Conservation (phyloP, 805 yeast species). For the Martiniozyma abietophila region DNA sequence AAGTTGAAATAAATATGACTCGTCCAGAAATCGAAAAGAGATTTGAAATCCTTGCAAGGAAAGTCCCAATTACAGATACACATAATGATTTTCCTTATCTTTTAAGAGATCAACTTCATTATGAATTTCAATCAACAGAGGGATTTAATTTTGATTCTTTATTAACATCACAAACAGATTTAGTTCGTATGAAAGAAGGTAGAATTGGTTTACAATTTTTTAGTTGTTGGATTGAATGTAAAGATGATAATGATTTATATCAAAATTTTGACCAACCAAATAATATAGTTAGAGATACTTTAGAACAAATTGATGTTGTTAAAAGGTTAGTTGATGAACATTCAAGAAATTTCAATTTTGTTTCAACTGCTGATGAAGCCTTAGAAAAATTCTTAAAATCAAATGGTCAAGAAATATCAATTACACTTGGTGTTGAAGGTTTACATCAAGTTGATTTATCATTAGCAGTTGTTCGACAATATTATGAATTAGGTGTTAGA, state of each 20-base stretch:
- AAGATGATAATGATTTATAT: conserved; percentile 29
- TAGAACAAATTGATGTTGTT: conserved; percentile 45
- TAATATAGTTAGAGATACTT: conserved; percentile 40
- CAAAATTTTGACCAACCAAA: conserved; percentile 37
- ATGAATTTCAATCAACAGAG: conserved; percentile 20
- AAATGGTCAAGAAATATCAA: conserved; percentile 29
- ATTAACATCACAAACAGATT: conserved; percentile 36
- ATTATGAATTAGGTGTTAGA: conserved; percentile 41
- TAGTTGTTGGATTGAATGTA: conserved; percentile 40
- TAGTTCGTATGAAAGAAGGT: conserved; percentile 34
- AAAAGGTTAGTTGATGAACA: conserved; percentile 35
- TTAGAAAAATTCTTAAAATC: conserved; percentile 23
- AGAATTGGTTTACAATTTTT: conserved; percentile 42
- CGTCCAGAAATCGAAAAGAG: conserved; percentile 10
- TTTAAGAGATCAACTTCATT: conserved; percentile 34
- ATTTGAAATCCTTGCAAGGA: conserved; percentile 14
- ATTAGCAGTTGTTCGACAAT: conserved; percentile 39
- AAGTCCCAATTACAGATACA: conserved; percentile 37
- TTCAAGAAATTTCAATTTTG: conserved; percentile 31
- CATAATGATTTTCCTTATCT: conserved; percentile 46
- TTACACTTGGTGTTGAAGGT: conserved; percentile 46
- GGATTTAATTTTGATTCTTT: conserved; percentile 29
- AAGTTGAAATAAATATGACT: conserved; percentile 10
- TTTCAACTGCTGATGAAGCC: conserved; percentile 34
- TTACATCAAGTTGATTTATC: conserved; percentile 44